Percentiles rank a stretch among this genome's conserved stretches.
These are phyloP conservation scores for Colletotrichum chlorophyti DNA, from an alignment of 2,329 filamentous ascomycete genomes.

Conservation along the genomic window DNA sequence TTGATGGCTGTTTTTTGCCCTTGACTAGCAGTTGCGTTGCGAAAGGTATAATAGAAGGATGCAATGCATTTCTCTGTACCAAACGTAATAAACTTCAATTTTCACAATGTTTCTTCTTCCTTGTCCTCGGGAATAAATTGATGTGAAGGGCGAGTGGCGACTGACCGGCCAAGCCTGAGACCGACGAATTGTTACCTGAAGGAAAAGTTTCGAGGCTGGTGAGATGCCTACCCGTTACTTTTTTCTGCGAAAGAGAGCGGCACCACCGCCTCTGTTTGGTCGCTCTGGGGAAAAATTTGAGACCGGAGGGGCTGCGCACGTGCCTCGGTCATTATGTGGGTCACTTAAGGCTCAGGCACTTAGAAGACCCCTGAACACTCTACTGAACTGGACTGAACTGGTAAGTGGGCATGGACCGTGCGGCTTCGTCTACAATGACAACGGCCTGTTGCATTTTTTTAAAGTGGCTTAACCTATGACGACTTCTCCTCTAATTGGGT, in stretches of 20 bases:
- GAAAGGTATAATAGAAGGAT: too few relatives aligned
- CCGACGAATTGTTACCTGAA: conserved; percentile 23
- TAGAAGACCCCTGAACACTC: conserved; percentile 16
- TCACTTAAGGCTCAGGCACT: neutral
- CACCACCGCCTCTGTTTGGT: neutral
- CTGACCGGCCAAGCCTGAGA: conserved; percentile 6
- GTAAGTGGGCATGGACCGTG: conserved; percentile 16
- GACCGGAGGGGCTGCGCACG: conserved; percentile 28
- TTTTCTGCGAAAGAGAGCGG: conserved; percentile 5
- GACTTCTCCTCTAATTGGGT: neutral
- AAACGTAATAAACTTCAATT: too few relatives aligned
- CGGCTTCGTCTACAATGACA: neutral
- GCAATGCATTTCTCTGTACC: too few relatives aligned
- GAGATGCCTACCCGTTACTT: neutral
- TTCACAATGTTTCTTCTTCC: too few relatives aligned
- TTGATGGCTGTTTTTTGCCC: too few relatives aligned
- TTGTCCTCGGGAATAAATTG: neutral
- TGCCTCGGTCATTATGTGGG: conserved; percentile 8
- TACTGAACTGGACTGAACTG: too few relatives aligned
- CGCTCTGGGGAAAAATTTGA: conserved; percentile 19
- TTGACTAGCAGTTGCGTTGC: too few relatives aligned
- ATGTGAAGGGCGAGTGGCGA: neutral
- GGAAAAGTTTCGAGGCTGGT: conserved; percentile 2
- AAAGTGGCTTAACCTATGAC: neutral
- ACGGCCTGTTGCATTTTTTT: neutral